Evolutionary conservation across 2,329 filamentous ascomycete genomes (phyloP).

Genomic region (Aureobasidium subglaciale): DNA sequence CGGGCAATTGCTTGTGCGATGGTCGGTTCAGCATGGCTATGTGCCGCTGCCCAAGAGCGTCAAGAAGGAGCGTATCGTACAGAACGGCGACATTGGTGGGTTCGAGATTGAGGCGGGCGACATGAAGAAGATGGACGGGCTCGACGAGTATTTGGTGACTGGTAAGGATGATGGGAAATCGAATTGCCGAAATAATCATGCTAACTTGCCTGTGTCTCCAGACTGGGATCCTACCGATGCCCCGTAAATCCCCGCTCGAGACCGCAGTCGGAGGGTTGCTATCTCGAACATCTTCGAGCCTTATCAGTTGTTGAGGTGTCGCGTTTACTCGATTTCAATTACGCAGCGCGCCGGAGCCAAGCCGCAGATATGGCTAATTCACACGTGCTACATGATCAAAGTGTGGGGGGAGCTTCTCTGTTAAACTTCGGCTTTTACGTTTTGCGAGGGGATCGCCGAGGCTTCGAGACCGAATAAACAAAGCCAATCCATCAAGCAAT

Average conservation of each 20-base stretch:
- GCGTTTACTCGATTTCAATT: constrained; percentile 12
- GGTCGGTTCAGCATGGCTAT: constrained; percentile 68
- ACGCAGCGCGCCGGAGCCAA: constrained; percentile 4
- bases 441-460: neutral
- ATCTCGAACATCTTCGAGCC: neutral
- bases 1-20: constrained; percentile 69
- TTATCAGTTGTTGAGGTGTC: constrained; percentile 14
- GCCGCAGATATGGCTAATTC: neutral
- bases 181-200: neutral
- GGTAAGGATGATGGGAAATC: constrained; percentile 33
- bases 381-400: neutral
- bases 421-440: neutral
- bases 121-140: constrained; percentile 53
- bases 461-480: constrained; percentile 1
- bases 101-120: constrained; percentile 59
- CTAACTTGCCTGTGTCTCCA: constrained; percentile 15
- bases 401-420: constrained; percentile 5
- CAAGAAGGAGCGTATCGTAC: constrained; percentile 53
- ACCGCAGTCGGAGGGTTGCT: constrained; percentile 7
- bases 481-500: neutral
- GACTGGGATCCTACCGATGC: constrained; percentile 31
- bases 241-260: constrained; percentile 11
- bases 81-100: constrained; percentile 56
- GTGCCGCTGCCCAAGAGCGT: constrained; percentile 69
- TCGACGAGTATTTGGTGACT: constrained; percentile 68